Conservation (phyloP, 306 rosid genomes). For the Citrullus colocynthis region DNA sequence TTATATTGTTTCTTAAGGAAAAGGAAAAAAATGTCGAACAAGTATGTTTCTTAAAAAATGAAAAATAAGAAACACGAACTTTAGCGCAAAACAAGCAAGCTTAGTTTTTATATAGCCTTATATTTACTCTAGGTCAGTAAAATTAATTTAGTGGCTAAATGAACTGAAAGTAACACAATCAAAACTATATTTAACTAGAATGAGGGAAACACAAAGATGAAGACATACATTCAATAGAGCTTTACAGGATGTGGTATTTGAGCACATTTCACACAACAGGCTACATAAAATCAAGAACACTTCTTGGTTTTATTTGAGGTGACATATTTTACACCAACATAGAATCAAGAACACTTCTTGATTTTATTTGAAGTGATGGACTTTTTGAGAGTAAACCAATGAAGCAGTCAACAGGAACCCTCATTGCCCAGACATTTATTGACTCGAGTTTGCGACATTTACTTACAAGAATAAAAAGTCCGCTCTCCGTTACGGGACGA, state of each 20-base stretch:
- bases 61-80: too few species aligned
- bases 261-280: conserved; percentile 6
- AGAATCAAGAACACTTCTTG: conserved; percentile 18
- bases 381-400: conserved; percentile 34
- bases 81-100: too few species aligned
- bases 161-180: background rate
- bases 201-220: background rate
- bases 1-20: too few species aligned
- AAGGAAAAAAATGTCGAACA: too few species aligned
- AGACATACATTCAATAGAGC: background rate
- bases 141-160: background rate
- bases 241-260: background rate
- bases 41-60: too few species aligned
- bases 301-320: conserved; percentile 46
- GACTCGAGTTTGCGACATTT: conserved; percentile 63
- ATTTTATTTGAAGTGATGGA: conserved; percentile 58
- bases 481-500: conserved; percentile 65
- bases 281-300: conserved; percentile 9
- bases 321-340: conserved; percentile 1
- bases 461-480: conserved; percentile 52
- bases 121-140: too few species aligned
- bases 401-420: conserved; percentile 62
- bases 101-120: too few species aligned
- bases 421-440: conserved; percentile 76
- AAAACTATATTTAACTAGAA: background rate